phyloP scores from a whole-genome alignment of 2,329 filamentous ascomycete genomes.

The Chrysoporthe cubensis region DNA sequence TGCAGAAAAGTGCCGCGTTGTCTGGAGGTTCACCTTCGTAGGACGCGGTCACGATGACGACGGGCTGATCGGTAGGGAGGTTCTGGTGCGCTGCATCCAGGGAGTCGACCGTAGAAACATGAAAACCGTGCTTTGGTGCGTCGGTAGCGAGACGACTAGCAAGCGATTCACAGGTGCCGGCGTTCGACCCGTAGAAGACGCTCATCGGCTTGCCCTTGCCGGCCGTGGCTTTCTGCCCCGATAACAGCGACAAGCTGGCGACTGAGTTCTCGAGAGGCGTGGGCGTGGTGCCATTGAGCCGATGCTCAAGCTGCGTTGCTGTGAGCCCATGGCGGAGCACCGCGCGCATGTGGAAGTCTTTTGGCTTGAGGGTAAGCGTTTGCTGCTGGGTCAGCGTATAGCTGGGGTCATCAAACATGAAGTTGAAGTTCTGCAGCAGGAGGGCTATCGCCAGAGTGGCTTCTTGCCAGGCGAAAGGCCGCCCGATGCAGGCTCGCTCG shows the following conservation, averaged over 20 bases:
- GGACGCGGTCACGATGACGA: constrained; percentile 68
- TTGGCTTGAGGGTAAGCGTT: constrained; percentile 65
- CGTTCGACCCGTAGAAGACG: constrained; percentile 73
- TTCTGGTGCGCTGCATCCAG: constrained; percentile 65
- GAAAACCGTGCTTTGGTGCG: constrained; percentile 63
- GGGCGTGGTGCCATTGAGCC: constrained; percentile 41
- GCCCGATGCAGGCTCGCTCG: constrained; percentile 70
- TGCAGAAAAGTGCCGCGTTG: constrained; percentile 69
- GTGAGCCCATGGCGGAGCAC: constrained; percentile 63
- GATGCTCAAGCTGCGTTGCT: constrained; percentile 51
- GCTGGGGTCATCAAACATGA: constrained; percentile 62
- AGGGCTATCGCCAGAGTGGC: constrained; percentile 63
- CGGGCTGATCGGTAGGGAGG: constrained; percentile 63
- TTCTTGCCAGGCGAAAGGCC: constrained; percentile 78
- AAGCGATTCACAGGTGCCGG: constrained; percentile 72
- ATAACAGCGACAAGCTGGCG: constrained; percentile 43
- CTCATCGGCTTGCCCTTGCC: constrained; percentile 51
- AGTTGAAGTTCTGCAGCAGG: constrained; percentile 73
- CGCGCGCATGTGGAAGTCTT: constrained; percentile 65
- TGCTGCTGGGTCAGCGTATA: constrained; percentile 61
- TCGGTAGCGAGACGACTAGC: constrained; percentile 64
- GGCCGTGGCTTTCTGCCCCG: constrained; percentile 15
- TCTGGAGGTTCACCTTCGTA: constrained; percentile 75
- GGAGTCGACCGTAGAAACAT: constrained; percentile 53
- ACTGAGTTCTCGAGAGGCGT: constrained; percentile 46